Conservation (phyloP, 2,329 filamentous ascomycete species). For the Colletotrichum tanaceti region DNA sequence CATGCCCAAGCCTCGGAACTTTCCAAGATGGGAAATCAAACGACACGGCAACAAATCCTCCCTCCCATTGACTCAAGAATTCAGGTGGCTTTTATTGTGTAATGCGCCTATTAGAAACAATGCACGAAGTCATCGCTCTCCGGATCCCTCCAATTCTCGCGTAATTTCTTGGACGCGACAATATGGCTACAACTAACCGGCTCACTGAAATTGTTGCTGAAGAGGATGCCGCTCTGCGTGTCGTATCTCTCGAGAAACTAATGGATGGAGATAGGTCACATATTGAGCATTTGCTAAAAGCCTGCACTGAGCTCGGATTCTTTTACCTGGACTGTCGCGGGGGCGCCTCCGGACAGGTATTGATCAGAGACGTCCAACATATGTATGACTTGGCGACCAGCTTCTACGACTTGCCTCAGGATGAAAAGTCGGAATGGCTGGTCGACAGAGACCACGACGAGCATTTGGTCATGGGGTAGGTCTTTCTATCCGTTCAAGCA, state of each 20-base stretch:
- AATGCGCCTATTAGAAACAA: too few species aligned
- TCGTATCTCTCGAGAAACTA: slow-evolving; percentile 19
- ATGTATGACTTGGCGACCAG: slow-evolving; percentile 18
- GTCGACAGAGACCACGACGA: slow-evolving; percentile 29
- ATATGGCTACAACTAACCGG: too few species aligned
- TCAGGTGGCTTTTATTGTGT: too few species aligned
- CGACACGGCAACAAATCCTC: too few species aligned
- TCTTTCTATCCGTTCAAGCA: background rate
- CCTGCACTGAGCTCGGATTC: slow-evolving; percentile 25
- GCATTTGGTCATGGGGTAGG: slow-evolving; percentile 24
- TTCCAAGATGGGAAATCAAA: too few species aligned
- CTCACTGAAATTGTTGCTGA: slow-evolving; percentile 13
- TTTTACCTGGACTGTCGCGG: slow-evolving; percentile 21
- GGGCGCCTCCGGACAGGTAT: slow-evolving; percentile 10
- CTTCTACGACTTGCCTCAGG: slow-evolving; percentile 19
- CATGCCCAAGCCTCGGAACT: too few species aligned
- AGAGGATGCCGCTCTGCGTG: slow-evolving; percentile 18
- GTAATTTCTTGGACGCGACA: too few species aligned
- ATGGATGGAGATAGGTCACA: slow-evolving; percentile 6
- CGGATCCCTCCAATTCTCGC: too few species aligned
- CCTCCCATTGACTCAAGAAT: too few species aligned
- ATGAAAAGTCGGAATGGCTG: slow-evolving; percentile 15
- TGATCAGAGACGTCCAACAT: slow-evolving; percentile 10
- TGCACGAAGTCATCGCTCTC: too few species aligned
- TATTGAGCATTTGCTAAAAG: slow-evolving; percentile 15